phyloP scores from a whole-genome alignment of 306 rosid genomes.

The Citrullus mucosospermus region DNA sequence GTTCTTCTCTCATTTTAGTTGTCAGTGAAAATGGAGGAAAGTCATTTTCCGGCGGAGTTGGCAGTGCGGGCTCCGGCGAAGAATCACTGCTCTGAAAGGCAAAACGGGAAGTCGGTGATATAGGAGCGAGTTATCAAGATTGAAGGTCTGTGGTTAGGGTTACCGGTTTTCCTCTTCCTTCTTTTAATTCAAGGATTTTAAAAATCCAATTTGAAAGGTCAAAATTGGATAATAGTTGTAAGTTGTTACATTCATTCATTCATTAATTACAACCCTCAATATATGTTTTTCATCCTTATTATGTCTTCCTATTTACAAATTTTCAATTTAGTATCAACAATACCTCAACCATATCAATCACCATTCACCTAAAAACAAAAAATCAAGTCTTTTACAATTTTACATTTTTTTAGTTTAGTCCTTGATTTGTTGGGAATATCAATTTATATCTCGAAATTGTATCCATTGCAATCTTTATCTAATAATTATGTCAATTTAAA shows the following conservation, averaged over 20 bases:
- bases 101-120: neutral
- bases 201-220: neutral
- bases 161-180: neutral
- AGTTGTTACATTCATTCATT: neutral
- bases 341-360: no score
- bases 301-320: no score
- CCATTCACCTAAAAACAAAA: no score
- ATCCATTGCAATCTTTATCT: no score
- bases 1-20: conserved; percentile 36
- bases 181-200: neutral
- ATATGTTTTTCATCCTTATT: neutral
- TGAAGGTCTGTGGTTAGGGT: conserved; percentile 3
- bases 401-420: no score
- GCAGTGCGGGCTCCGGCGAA: neutral
- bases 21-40: conserved; percentile 18
- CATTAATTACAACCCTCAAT: no score
- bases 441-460: no score
- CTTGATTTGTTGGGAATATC: no score
- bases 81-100: neutral
- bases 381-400: no score
- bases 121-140: neutral
- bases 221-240: neutral
- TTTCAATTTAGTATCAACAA: no score
- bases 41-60: conserved; percentile 24
- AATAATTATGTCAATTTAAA: no score